phyloP scores from a whole-genome alignment of 1,139 yeast species.

The Starmera stellimalicola region DNA sequence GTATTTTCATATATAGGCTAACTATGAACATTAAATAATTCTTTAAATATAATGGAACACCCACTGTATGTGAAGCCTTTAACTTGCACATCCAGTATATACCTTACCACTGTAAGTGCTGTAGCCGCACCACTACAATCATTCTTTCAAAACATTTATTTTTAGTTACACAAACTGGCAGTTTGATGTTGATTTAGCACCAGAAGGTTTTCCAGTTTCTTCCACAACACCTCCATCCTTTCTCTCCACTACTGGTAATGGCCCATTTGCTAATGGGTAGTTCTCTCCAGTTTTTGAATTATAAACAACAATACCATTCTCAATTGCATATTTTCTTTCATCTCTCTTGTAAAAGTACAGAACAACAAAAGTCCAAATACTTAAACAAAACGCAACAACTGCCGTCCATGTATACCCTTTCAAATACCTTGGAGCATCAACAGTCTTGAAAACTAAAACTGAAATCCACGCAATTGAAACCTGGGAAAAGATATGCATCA shows the following conservation, averaged over 20 bases:
- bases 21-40: too few relatives aligned
- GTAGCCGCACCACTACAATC: too few relatives aligned
- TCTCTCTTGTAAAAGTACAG: constrained; percentile 49
- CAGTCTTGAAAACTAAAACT: constrained; percentile 41
- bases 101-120: too few relatives aligned
- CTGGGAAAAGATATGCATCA: constrained; percentile 31
- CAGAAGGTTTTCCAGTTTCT: too few relatives aligned
- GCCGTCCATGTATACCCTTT: constrained; percentile 49
- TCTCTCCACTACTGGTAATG: background rate
- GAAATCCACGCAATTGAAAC: constrained; percentile 31
- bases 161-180: too few relatives aligned
- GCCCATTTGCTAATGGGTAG: background rate
- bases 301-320: constrained; percentile 42
- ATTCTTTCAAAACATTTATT: too few relatives aligned
- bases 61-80: too few relatives aligned
- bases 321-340: constrained; percentile 40
- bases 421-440: constrained; percentile 39
- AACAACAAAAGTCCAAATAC: constrained; percentile 43
- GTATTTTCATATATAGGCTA: too few relatives aligned
- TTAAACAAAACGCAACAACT: constrained; percentile 32
- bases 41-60: too few relatives aligned
- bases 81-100: too few relatives aligned
- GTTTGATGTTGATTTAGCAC: background rate
- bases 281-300: constrained; percentile 27
- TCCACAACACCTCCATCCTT: background rate